These are phyloP conservation scores for Colletotrichum karsti DNA, from an alignment of 2,329 filamentous ascomycete species.

Conservation along the genomic window DNA sequence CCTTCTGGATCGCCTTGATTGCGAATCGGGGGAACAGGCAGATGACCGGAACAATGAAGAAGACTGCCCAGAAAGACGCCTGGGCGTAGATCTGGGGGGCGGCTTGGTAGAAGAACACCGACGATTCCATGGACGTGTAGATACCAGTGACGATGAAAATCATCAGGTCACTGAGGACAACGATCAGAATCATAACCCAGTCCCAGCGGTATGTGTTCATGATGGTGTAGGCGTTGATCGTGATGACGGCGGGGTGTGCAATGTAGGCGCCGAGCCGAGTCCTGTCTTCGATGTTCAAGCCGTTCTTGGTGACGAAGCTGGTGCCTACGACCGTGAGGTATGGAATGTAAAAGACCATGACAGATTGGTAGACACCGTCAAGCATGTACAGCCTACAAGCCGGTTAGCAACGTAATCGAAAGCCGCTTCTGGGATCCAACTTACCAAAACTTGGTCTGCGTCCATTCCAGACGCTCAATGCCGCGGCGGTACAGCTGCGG, in stretches of 20 bases:
- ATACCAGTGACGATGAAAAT: conserved; percentile 97
- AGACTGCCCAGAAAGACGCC: conserved; percentile 86
- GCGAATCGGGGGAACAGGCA: conserved; percentile 89
- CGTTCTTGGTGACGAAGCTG: conserved; percentile 75
- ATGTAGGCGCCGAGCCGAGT: conserved; percentile 88
- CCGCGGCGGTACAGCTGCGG: conserved; percentile 95
- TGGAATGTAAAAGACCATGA: conserved; percentile 92
- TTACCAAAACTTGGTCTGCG: conserved; percentile 94
- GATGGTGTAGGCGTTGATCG: conserved; percentile 93
- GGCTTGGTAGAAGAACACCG: conserved; percentile 73
- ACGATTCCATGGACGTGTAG: conserved; percentile 63
- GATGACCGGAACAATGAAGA: conserved; percentile 80
- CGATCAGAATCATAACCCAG: conserved; percentile 90
- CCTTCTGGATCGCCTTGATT: conserved; percentile 89
- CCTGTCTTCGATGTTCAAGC: conserved; percentile 80
- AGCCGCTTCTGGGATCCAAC: conserved; percentile 37
- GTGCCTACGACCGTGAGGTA: conserved; percentile 80
- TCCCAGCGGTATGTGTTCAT: conserved; percentile 99
- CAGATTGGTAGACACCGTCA: conserved; percentile 93
- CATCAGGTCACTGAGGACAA: conserved; percentile 82
- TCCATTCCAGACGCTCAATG: conserved; percentile 97
- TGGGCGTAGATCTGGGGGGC: conserved; percentile 82
- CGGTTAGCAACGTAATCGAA: conserved; percentile 37
- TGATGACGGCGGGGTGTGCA: conserved; percentile 82
- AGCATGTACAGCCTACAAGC: conserved; percentile 83